A percentile compares a stretch with the other conserved stretches of the same genome.
These are phyloP conservation scores for Grosmannia serpens DNA, from an alignment of 2,329 filamentous ascomycete species.

Conservation along the genomic window DNA sequence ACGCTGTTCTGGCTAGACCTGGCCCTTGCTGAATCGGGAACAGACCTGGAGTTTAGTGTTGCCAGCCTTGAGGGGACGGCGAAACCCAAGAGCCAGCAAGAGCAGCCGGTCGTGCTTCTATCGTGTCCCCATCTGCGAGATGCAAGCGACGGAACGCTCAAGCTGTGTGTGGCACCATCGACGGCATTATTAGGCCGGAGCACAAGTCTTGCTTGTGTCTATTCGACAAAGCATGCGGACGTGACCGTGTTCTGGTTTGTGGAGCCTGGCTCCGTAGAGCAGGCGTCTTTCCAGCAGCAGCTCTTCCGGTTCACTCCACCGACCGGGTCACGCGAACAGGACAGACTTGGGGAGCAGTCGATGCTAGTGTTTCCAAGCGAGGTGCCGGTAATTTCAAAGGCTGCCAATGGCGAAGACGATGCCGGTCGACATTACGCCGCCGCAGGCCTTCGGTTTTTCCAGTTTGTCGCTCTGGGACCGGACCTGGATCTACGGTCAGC, in stretches of 20 bases:
- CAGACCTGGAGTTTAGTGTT: slow-evolving; percentile 2
- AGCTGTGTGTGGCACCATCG: slow-evolving; percentile 20
- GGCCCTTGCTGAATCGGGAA: background rate
- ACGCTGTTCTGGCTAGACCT: slow-evolving; percentile 38
- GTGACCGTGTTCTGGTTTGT: slow-evolving; percentile 17
- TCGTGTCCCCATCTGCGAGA: slow-evolving; percentile 34
- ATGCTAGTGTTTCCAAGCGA: slow-evolving; percentile 3
- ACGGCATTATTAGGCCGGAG: background rate
- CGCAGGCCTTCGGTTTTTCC: slow-evolving; percentile 5
- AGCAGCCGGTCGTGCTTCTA: slow-evolving; percentile 20
- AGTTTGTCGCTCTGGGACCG: slow-evolving; percentile 7
- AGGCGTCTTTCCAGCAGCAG: slow-evolving; percentile 14
- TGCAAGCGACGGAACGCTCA: slow-evolving; percentile 24
- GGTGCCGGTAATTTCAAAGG: background rate
- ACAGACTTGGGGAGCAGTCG: slow-evolving; percentile 3
- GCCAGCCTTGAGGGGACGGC: background rate
- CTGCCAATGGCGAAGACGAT: background rate
- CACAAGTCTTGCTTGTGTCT: slow-evolving; percentile 14
- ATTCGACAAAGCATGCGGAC: slow-evolving; percentile 14
- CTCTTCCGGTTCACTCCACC: background rate
- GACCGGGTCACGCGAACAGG: background rate
- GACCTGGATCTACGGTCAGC: slow-evolving; percentile 10
- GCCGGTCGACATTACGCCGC: background rate
- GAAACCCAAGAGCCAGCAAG: background rate
- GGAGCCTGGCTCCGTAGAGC: slow-evolving; percentile 2